Evolutionary conservation across 257 asterid genomes (phyloP).

Genomic region (Striga asiatica): DNA sequence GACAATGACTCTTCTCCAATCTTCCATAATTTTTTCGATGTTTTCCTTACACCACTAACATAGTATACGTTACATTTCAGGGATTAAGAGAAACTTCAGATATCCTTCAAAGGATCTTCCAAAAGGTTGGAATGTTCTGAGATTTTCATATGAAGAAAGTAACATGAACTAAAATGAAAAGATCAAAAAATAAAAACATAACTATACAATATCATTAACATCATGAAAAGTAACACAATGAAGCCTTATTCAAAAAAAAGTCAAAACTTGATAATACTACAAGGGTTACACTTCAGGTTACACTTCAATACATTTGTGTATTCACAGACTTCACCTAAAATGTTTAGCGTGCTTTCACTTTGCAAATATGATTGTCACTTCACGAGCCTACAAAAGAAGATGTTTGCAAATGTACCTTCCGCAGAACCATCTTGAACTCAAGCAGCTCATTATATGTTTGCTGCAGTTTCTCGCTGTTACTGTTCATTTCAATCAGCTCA

Average conservation of each 20-base stretch:
- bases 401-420: slow-evolving; percentile 49
- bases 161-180: too few species aligned
- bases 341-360: too few species aligned
- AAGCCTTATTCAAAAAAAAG: background rate
- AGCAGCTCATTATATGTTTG: slow-evolving; percentile 84
- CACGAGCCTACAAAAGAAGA: slow-evolving; percentile 7
- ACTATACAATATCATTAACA: background rate
- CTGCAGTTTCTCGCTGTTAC: slow-evolving; percentile 76
- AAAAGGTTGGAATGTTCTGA: background rate
- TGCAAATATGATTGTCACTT: too few species aligned
- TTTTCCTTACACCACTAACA: background rate
- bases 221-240: background rate
- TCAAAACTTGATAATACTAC: background rate
- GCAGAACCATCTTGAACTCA: slow-evolving; percentile 94
- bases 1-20: background rate
- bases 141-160: background rate
- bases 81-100: too few species aligned
- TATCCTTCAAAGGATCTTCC: too few species aligned
- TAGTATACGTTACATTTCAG: background rate
- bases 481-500: slow-evolving; percentile 87
- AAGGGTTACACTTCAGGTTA: too few species aligned
- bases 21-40: background rate
- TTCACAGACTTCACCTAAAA: too few species aligned
- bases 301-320: too few species aligned
- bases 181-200: background rate